Base-by-base conservation (phyloP, 192 early-diverging fungal species). In the Coemansia sp. region DNA sequence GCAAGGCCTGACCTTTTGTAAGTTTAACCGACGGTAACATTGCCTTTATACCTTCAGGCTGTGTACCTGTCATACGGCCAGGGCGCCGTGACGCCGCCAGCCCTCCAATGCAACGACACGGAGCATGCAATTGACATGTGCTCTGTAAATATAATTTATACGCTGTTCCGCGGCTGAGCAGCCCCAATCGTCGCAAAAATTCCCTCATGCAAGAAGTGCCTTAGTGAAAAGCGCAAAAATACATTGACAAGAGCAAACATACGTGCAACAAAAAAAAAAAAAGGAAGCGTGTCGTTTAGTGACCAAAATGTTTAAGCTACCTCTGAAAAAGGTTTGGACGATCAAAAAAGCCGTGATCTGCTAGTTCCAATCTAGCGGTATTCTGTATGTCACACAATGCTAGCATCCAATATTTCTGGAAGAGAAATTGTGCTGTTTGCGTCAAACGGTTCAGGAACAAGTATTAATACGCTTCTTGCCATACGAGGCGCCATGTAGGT, bases 391-490 rank as follows among this genome's bases (percentile, higher is more conserved):
- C 57, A 64, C 31, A 59, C 63, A 25, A 70, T 59, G 5, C 50
- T 22, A 8, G 63, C 51, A 4, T 55, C 60, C 8, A 80, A 55
- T 0, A 57, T 10, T 10, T 51, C 50, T 17, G 79, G 79, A 8
- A 76, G 52, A 7, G 20, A 52, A 52, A 82, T 56, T 1, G 53
- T 23, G 61, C 73, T 82, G 70, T 82, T 82, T 10, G 70, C 70
- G 24, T 82, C 74, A 42, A 73, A 82, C 14, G 79, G 79, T 61
- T 76, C 79, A 6, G 74, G 70, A 33, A 82, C 74, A 6, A 82
- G 33, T 6, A 82, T 53, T 42, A 82, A 55, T n/a, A 67, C 70
- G 21, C 39, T 42, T 20, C 22, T 58, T 22, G 70, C 51, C 10
- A 63, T 19, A 8, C 67, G 63, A 14, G 76, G 59, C 27, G 61